Evolutionary conservation across 768 basidiomycete genomes (phyloP).

Genomic region (Sutorius australiensis): DNA sequence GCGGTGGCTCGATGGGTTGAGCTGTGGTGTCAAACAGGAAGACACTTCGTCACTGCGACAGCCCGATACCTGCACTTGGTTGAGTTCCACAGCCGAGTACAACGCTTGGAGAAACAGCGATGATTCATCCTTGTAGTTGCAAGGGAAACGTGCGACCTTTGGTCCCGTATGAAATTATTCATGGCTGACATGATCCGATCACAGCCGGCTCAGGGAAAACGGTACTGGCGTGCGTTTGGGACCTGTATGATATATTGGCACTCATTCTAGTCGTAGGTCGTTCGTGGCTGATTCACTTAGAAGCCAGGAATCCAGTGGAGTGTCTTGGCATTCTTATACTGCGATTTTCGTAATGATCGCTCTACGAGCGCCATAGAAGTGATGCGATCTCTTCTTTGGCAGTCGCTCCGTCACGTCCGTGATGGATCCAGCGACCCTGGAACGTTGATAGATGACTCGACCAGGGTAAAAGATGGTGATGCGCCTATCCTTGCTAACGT

Average conservation of each 20-base stretch:
- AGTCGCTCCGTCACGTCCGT: conserved; percentile 7
- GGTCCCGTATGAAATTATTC: background rate
- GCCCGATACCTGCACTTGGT: conserved; percentile 13
- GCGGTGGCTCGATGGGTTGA: conserved; percentile 10
- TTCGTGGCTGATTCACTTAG: conserved; percentile 6
- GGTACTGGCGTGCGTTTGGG: conserved; percentile 11
- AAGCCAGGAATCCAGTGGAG: background rate
- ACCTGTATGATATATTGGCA: background rate
- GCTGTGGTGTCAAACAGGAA: conserved; percentile 13
- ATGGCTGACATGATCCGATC: background rate
- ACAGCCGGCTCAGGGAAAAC: conserved; percentile 20
- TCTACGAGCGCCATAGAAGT: conserved; percentile 1
- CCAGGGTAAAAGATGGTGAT: background rate
- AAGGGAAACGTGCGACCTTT: conserved; percentile 15
- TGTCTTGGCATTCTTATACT: conserved; percentile 14
- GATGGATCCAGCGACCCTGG: background rate
- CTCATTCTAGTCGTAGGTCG: conserved; percentile 1
- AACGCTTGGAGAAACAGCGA: conserved; percentile 1
- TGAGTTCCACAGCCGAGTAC: conserved; percentile 1
- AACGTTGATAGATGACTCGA: background rate
- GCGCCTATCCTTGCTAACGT: background rate
- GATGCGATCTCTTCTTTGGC: conserved; percentile 16
- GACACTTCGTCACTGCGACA: conserved; percentile 4
- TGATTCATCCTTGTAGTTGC: conserved; percentile 11
- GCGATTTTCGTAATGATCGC: conserved; percentile 11